Evolutionary conservation across 1,284 basidiomycete genomes (phyloP).

Genomic region (Mycosarcoma mackinlayi): DNA sequence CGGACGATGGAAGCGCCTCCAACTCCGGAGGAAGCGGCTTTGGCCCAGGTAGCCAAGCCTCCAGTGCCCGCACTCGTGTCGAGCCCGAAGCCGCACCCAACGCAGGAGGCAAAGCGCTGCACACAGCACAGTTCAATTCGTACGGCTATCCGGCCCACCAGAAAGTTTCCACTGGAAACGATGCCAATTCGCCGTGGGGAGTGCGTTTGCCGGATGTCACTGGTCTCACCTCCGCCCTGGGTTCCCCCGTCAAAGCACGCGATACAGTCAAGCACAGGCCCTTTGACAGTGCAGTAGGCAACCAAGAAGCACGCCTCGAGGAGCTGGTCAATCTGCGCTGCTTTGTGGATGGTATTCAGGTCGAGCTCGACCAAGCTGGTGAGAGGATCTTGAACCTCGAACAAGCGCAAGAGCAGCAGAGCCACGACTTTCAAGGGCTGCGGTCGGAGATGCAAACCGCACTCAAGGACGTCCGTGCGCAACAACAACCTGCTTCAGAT

Average conservation of each 20-base stretch:
- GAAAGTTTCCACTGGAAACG: conserved; percentile 10
- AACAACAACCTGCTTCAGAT: conserved; percentile 7
- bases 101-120: conserved; percentile 16
- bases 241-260: conserved; percentile 46
- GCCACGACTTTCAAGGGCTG: conserved; percentile 43
- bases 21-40: conserved; percentile 52
- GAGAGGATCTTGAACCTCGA: conserved; percentile 51
- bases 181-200: conserved; percentile 28
- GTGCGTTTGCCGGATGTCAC: conserved; percentile 53
- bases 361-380: conserved; percentile 47
- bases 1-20: conserved; percentile 35
- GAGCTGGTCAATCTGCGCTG: conserved; percentile 47
- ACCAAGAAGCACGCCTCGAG: conserved; percentile 40
- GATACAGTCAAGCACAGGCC: conserved; percentile 42
- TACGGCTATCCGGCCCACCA: conserved; percentile 36
- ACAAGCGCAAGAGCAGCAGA: conserved; percentile 47
- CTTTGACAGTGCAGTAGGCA: conserved; percentile 40
- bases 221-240: conserved; percentile 50
- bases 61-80: conserved; percentile 45
- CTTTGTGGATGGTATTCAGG: conserved; percentile 52
- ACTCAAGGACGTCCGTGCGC: conserved; percentile 28
- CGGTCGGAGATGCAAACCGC: conserved; percentile 40
- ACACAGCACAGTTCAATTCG: conserved; percentile 29
- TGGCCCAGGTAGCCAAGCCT: conserved; percentile 49
- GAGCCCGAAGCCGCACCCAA: conserved; percentile 8